These are phyloP conservation scores for Kingdonia uniflora DNA, from an alignment of 164 flowering plant species.

Conservation along the genomic window DNA sequence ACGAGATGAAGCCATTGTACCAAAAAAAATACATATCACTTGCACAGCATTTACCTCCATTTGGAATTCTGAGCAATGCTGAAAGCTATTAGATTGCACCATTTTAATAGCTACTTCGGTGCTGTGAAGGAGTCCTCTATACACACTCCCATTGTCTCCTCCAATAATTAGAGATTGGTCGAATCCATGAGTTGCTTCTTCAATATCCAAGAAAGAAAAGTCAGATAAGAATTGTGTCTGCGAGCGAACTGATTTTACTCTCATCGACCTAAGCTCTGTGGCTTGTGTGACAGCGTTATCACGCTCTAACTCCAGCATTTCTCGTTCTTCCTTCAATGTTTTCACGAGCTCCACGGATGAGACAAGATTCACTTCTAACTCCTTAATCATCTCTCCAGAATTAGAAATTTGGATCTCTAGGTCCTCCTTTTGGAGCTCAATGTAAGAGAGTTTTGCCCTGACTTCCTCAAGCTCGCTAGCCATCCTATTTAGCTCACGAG, in stretches of 20 bases:
- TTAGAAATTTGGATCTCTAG: constrained; percentile 41
- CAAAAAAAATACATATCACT: too few relatives aligned
- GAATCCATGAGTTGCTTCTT: constrained; percentile 54
- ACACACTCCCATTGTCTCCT: constrained; percentile 78
- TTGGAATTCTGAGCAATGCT: constrained; percentile 66
- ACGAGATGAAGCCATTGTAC: too few relatives aligned
- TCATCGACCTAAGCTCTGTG: constrained; percentile 41
- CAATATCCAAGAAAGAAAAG: constrained; percentile 53
- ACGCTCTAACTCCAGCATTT: constrained; percentile 48
- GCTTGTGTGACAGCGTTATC: constrained; percentile 52
- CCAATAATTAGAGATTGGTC: constrained; percentile 56
- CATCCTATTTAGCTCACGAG: constrained; percentile 30
- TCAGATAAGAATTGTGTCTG: constrained; percentile 32
- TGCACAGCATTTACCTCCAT: constrained; percentile 50
- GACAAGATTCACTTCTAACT: constrained; percentile 50
- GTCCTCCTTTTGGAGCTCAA: constrained; percentile 24
- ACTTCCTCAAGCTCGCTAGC: constrained; percentile 28
- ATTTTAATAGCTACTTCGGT: constrained; percentile 70
- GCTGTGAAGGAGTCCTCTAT: constrained; percentile 49
- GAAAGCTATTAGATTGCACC: constrained; percentile 42
- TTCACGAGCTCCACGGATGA: constrained; percentile 50
- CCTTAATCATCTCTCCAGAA: constrained; percentile 22
- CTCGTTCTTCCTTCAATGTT: constrained; percentile 38
- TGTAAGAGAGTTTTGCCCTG: constrained; percentile 33
- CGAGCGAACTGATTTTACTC: constrained; percentile 21